Evolutionary conservation across 371 early-diverging fungal species (phyloP).

Genomic region (Synchytrium microbalum): DNA sequence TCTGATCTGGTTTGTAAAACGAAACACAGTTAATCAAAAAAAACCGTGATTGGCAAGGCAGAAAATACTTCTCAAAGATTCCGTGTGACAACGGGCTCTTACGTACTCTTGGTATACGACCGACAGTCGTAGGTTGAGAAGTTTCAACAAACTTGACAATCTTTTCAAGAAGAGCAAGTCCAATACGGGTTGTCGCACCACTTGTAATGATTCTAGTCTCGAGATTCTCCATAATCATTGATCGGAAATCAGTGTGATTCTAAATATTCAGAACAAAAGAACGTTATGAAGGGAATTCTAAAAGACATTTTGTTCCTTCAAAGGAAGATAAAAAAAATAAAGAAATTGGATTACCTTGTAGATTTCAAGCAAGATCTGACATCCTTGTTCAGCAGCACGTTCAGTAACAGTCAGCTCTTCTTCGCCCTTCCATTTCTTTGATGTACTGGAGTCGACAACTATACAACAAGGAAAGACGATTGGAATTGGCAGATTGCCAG

Average conservation of each 20-base stretch:
- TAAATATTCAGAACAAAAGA: not conserved
- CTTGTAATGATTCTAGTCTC: not conserved
- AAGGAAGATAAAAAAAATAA: too few species aligned
- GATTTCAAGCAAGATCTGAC: not conserved
- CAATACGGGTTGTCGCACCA: not conserved
- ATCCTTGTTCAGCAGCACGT: not conserved
- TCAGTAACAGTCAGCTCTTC: not conserved
- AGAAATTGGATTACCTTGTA: too few species aligned
- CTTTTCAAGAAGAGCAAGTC: not conserved
- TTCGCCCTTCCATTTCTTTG: not conserved
- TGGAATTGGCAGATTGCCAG: not conserved
- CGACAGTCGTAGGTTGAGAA: not conserved
- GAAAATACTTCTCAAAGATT: too few species aligned
- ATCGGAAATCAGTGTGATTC: not conserved
- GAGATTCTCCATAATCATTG: not conserved
- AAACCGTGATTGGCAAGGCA: too few species aligned
- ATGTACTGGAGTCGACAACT: not conserved
- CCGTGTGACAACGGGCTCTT: too few species aligned
- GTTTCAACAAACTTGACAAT: not conserved
- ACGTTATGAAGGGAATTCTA: not conserved
- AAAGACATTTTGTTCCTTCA: not conserved
- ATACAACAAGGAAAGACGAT: not conserved
- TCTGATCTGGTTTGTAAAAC: not conserved
- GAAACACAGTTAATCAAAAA: too few species aligned
- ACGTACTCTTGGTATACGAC: not conserved